Conservation (phyloP, 768 basidiomycete species). For the Rhodotorula toruloides region DNA sequence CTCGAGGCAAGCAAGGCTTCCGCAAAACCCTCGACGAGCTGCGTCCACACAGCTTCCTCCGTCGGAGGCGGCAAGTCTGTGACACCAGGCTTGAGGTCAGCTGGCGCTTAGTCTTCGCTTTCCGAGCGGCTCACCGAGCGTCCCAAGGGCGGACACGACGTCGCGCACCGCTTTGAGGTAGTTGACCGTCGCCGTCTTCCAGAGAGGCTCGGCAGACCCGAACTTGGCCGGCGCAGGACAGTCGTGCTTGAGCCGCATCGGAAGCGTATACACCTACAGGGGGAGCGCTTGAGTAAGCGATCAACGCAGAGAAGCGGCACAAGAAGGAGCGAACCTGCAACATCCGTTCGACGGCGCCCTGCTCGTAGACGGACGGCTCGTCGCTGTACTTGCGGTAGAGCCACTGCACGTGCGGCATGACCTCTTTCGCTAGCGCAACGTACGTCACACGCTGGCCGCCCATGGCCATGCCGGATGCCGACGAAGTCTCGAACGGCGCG, state of each 20-base stretch:
- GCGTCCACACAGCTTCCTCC: conserved; percentile 73
- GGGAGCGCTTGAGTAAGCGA: neutral
- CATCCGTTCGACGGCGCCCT: conserved; percentile 79
- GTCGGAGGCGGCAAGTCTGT: conserved; percentile 53
- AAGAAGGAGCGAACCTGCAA: conserved; percentile 56
- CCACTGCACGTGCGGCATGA: conserved; percentile 77
- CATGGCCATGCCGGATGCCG: conserved; percentile 8
- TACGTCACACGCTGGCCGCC: conserved; percentile 58
- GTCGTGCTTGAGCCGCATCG: conserved; percentile 89
- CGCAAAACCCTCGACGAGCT: conserved; percentile 70
- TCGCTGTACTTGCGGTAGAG: conserved; percentile 66
- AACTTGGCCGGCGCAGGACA: conserved; percentile 83
- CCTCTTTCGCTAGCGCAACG: conserved; percentile 79
- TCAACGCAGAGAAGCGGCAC: neutral
- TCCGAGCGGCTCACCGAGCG: too few species aligned
- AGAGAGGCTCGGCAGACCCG: conserved; percentile 78
- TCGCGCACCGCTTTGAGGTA: conserved; percentile 62
- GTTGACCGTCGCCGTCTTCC: conserved; percentile 86
- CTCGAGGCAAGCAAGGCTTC: conserved; percentile 80
- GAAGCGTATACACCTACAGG: conserved; percentile 72
- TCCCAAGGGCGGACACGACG: neutral
- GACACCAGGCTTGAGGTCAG: neutral
- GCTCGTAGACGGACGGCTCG: conserved; percentile 60
- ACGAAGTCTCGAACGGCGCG: conserved; percentile 60
- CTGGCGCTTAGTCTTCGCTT: too few species aligned